Evolutionary conservation across 169 alveolate species (phyloP).

Genomic region (Cryptosporidium tyzzeri): DNA sequence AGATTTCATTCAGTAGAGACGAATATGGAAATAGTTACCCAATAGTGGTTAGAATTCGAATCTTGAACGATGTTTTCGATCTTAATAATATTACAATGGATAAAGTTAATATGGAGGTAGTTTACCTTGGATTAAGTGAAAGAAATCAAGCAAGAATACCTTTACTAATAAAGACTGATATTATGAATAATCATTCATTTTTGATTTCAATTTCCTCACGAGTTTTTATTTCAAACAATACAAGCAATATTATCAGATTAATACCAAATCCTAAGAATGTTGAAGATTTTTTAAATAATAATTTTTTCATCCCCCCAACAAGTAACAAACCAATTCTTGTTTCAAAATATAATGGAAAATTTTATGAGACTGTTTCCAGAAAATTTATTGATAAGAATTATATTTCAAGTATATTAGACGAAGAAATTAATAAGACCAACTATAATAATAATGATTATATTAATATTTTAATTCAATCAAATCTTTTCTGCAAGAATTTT

Average conservation of each 20-base stretch:
- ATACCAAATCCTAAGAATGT: conserved; percentile 26
- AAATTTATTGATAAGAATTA: conserved; percentile 30
- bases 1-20: conserved; percentile 42
- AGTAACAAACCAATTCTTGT: conserved; percentile 20
- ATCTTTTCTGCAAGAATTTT: neutral
- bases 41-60: conserved; percentile 47
- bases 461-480: neutral
- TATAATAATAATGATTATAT: conserved; percentile 7
- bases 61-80: conserved; percentile 51
- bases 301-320: conserved; percentile 50
- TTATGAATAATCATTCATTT: conserved; percentile 46
- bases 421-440: neutral
- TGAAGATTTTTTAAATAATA: conserved; percentile 1
- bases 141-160: conserved; percentile 16
- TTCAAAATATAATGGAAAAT: conserved; percentile 25
- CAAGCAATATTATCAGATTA: conserved; percentile 50
- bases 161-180: conserved; percentile 37
- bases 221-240: conserved; percentile 46
- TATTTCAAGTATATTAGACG: conserved; percentile 4
- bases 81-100: conserved; percentile 32
- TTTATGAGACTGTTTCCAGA: conserved; percentile 24
- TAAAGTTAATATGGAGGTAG: conserved; percentile 44
- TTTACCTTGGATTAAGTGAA: conserved; percentile 16
- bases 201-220: conserved; percentile 58
- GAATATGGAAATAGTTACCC: conserved; percentile 65